Percentiles rank a stretch among this genome's conserved stretches.
phyloP scores from a whole-genome alignment of 2,329 filamentous ascomycete species.

The Scedosporium dehoogii region DNA sequence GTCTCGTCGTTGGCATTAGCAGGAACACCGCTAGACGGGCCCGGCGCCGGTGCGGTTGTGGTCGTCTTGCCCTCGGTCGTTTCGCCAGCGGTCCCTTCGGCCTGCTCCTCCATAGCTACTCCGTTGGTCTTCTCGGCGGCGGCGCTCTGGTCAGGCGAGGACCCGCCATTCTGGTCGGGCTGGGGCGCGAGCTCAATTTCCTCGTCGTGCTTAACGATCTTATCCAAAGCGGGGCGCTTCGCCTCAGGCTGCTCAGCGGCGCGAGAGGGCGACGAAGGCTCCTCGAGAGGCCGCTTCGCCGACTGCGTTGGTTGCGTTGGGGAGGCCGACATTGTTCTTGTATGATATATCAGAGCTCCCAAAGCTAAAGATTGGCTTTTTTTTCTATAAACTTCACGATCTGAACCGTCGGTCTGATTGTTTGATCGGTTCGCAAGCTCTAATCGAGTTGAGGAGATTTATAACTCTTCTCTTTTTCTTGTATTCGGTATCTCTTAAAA shows the following conservation, averaged over 20 bases:
- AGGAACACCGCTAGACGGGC: slow-evolving; percentile 24
- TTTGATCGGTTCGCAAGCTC: not conserved
- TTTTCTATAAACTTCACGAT: not conserved
- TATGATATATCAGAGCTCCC: not conserved
- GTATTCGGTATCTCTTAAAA: slow-evolving; percentile 7
- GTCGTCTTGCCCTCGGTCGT: slow-evolving; percentile 25
- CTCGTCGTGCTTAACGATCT: slow-evolving; percentile 64
- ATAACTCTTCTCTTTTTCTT: not conserved
- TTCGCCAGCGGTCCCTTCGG: slow-evolving; percentile 55
- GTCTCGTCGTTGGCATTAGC: slow-evolving; percentile 72
- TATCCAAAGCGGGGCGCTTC: slow-evolving; percentile 92
- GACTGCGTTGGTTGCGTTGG: slow-evolving; percentile 57
- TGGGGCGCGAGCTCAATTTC: slow-evolving; percentile 35
- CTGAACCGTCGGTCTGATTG: not conserved
- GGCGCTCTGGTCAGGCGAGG: slow-evolving; percentile 34
- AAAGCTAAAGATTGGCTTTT: not conserved
- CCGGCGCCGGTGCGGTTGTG: slow-evolving; percentile 28
- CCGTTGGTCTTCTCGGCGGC: slow-evolving; percentile 39
- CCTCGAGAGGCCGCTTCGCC: slow-evolving; percentile 89
- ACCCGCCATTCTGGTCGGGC: slow-evolving; percentile 23
- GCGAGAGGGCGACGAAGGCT: slow-evolving; percentile 87
- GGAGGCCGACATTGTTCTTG: slow-evolving; percentile 61
- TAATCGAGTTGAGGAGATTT: not conserved
- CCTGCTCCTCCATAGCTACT: slow-evolving; percentile 46
- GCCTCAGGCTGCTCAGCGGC: slow-evolving; percentile 91